Evolutionary conservation across 2,329 filamentous ascomycete genomes (phyloP), one percentile per base, ranked within the genome.

Genomic region (Ophiocordyceps polyrhachis-furcata): DNA sequence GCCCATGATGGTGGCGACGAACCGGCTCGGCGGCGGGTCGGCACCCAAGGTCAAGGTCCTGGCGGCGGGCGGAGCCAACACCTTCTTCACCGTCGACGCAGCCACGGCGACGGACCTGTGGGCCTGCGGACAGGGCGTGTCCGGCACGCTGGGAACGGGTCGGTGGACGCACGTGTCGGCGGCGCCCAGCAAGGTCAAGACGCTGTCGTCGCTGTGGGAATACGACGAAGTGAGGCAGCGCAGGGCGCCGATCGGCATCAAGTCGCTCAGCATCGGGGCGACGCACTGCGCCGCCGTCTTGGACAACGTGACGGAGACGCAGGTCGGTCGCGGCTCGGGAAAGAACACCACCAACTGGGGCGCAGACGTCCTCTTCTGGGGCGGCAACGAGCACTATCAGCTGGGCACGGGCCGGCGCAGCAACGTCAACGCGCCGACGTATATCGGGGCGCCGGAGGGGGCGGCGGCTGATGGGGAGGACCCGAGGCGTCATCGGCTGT

Each of bases 311-410:
- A 83, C 83, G 1, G 70, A 78, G 44, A 70, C 87, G 6, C 64
- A 69, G 15, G 71, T 79, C 2, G 65, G 70, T 2, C 58, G 54
- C 48, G 62, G 57, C 45, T 67, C 54, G 15, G 70, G 71, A 1
- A 66, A 74, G 38, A 81, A 83, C 51, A 82, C 87, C 54, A 85
- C 79, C 1, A 88, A 91, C 58, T 94, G 80, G 76, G 91, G 91
- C 43, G 78, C 82, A 5, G 91, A 96, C 58, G 79, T 88, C 28
- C 60, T 96, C 1, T 93, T 85, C 69, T 98, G 88, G 85, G 91
- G 91, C 49, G 86, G 86, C 44, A 98, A 96, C 55, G 88, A 96
- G 64, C 76, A 81, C 58, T 95, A 83, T 61, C 91, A 98, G 63
- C 74, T 98, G 23, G 91, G 91, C 13, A 95, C 83, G 1, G 88